Evolutionary conservation across 2,329 filamentous ascomycete genomes (phyloP), one percentile per base, ranked within the genome.

Genomic region (Fonsecaea multimorphosa): DNA sequence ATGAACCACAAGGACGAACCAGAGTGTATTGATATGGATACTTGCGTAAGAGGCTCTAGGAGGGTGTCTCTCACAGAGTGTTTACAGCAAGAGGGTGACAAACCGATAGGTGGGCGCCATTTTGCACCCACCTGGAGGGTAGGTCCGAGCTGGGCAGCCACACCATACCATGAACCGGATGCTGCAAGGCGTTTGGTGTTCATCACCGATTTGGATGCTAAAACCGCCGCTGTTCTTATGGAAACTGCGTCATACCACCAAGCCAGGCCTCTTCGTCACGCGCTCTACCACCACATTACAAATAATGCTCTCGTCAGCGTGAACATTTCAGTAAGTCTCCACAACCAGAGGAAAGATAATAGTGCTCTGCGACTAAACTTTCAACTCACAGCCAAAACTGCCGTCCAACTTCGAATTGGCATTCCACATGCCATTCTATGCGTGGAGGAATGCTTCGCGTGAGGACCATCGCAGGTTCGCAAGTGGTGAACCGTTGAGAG

Each of bases 171-270:
- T 16, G 57, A 59, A 24, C 29, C 46, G 19, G 58, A 60, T 60
- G 44, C 58, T 2, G 58, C 49, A n/a, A 31, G 58, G n/a, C 40
- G 31, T 14, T 36, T 52, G 46, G 38, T 60, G 34, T 60, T 24
- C 27, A 40, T 60, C 22, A 36, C 36, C 11, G 19, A 49, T 16
- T 46, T 44, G 22, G 24, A 32, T 46, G 51, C 32, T 27, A 7
- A 32, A 11, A 36, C 58, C 36, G 44, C 16, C 40, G 22, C 40
- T 19, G n/a, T 46, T 46, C 40, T 46, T 11, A 46, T 46, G 40
- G 8, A 46, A 46, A 46, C 40, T 24, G 40, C n/a, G 19, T 46
- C 40, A 22, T 22, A 46, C n/a, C 40, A 46, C 22, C 40, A 46
- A 46, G 9, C 40, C n/a, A 46, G 40, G 40, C 40, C 40, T 46